Percentiles rank a stretch among this genome's conserved stretches.
Conservation (phyloP, 2,329 filamentous ascomycete species). For the Cercospora sp. region DNA sequence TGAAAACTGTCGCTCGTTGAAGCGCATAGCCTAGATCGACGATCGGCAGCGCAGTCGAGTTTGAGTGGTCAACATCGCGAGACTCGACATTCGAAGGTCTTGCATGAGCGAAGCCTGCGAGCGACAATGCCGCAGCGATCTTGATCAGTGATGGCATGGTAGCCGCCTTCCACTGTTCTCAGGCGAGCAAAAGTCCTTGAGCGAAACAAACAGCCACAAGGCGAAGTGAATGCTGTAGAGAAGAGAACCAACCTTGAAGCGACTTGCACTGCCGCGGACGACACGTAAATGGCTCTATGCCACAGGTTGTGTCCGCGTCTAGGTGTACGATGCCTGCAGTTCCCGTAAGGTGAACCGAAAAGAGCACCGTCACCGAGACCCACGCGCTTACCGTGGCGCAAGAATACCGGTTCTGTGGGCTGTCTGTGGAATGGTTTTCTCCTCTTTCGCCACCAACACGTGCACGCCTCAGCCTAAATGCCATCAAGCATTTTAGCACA, state of each 20-base stretch:
- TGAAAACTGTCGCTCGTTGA: conserved; percentile 50
- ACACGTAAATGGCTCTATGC: neutral
- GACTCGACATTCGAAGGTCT: conserved; percentile 1
- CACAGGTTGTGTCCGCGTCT: neutral
- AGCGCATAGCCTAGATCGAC: conserved; percentile 58
- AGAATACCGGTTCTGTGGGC: neutral
- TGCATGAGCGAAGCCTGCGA: neutral
- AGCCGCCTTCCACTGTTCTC: neutral
- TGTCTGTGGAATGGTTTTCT: neutral
- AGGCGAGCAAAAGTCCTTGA: neutral
- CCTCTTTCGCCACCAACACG: neutral
- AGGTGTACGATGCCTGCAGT: neutral
- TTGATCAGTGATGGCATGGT: neutral
- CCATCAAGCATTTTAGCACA: neutral
- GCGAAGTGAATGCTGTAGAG: neutral
- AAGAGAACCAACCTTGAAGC: neutral
- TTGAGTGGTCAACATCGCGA: neutral
- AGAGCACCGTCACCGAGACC: neutral
- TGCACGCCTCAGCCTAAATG: neutral
- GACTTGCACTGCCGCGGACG: neutral
- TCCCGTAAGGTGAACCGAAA: neutral
- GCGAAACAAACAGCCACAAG: neutral
- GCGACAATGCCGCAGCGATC: neutral
- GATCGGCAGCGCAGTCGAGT: conserved; percentile 38
- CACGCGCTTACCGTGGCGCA: neutral